A percentile compares a stretch with the other conserved stretches of the same genome.
Evolutionary conservation across 208 protist species (phyloP).

Genomic region (Trypanosoma lewisi): DNA sequence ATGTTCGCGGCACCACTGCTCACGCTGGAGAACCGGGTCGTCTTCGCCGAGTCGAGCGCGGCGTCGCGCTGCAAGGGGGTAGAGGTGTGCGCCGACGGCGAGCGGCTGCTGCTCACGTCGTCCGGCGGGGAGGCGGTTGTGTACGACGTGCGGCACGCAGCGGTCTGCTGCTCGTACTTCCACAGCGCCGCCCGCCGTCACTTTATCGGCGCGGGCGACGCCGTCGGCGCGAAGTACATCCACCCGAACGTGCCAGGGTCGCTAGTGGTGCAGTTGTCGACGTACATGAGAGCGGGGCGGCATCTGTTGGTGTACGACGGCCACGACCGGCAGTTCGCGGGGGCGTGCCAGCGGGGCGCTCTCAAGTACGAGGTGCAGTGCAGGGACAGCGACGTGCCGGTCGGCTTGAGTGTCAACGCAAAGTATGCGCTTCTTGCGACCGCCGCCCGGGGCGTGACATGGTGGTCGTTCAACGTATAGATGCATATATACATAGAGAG

Average conservation of each 20-base stretch:
- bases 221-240: conserved; percentile 60
- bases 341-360: conserved; percentile 26
- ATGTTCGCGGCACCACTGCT: conserved; percentile 41
- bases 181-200: conserved; percentile 52
- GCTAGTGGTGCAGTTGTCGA: conserved; percentile 53
- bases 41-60: conserved; percentile 43
- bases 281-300: conserved; percentile 52
- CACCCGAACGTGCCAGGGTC: conserved; percentile 39
- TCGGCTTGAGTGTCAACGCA: conserved; percentile 64
- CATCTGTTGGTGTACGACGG: conserved; percentile 77
- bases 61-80: conserved; percentile 57
- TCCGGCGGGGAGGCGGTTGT: conserved; percentile 61
- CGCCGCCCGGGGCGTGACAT: conserved; percentile 71
- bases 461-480: conserved; percentile 68
- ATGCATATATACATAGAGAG: conserved; percentile 1
- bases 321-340: background rate
- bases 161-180: conserved; percentile 48
- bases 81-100: conserved; percentile 37
- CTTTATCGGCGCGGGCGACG: conserved; percentile 60
- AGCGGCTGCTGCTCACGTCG: conserved; percentile 56
- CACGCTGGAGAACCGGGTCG: conserved; percentile 26
- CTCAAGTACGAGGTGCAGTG: conserved; percentile 69
- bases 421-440: conserved; percentile 60
- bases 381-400: conserved; percentile 72
- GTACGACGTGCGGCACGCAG: conserved; percentile 31